Base-by-base conservation (phyloP, 371 early-diverging fungal genomes). In the Saksenaea vasiformis region DNA sequence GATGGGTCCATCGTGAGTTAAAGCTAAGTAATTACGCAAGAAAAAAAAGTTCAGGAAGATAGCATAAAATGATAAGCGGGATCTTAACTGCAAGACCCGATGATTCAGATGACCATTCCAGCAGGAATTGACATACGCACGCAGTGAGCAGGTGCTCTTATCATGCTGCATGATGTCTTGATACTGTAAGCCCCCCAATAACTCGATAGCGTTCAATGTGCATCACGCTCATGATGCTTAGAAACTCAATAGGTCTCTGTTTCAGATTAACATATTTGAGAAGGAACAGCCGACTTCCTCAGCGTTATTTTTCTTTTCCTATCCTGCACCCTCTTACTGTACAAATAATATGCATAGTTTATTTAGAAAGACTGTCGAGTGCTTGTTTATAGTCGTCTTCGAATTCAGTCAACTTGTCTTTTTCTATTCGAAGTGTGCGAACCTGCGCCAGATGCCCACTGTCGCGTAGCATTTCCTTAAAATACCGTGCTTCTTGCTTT, bases 381-480 rank as follows among this genome's bases (percentile, higher is more conserved):
- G 68, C 74, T 36, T 73, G 62, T 57, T 70, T 55, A 56, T 73
- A 73, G 62, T 69, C 66, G 51, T 67, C 65, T 27, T 58, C 66
- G 15, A 67, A 59, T 57, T 65, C 67, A 7, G 55, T 62, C 38
- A 79, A 43, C 38, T 75, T 69, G 43, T 70, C 71, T 17, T 74
- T 72, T 14, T 74, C 75, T 10, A 87, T 73, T 58, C 76, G 75
- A 15, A 88, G 64, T 37, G 73, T 67, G 28, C 78, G 67, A 17
- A 90, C 71, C 70, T 85, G 82, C 24, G 74, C 77, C 66, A 80
- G 77, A 72, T 91, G 91, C 0, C 87, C 87, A n/a, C 85, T 81
- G 55, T 89, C 80, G 37, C 80, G 71, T 65, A 92, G 81, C 91
- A 88, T 93, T 63, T 85, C 80, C 72, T 89, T 93, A 78, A 90